phyloP scores from a whole-genome alignment of 2,329 filamentous ascomycete genomes.

The Paramyrothecium sp. region DNA sequence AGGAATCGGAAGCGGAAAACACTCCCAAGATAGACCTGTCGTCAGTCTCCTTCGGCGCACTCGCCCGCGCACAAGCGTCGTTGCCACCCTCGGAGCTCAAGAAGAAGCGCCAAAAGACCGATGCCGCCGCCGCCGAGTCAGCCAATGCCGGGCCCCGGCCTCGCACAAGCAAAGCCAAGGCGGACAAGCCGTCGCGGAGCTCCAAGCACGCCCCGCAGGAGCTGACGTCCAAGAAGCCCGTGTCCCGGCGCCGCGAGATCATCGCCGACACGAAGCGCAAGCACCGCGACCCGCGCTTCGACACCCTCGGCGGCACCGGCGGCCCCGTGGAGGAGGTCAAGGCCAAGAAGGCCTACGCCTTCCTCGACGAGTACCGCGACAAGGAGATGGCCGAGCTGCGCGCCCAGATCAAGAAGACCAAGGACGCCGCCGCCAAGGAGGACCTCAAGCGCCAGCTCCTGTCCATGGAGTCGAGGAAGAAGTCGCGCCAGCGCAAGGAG shows the following conservation, averaged over 20 bases:
- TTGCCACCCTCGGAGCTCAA: slow-evolving; percentile 39
- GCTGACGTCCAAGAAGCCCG: slow-evolving; percentile 77
- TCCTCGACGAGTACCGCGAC: slow-evolving; percentile 82
- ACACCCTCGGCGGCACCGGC: slow-evolving; percentile 52
- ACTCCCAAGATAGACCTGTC: slow-evolving; percentile 43
- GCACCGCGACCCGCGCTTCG: slow-evolving; percentile 85
- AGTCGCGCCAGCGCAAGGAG: slow-evolving; percentile 68
- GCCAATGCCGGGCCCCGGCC: slow-evolving; percentile 23
- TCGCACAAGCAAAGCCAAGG: slow-evolving; percentile 29
- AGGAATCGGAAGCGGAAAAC: slow-evolving; percentile 24
- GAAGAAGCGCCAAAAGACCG: slow-evolving; percentile 25
- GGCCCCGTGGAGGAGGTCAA: slow-evolving; percentile 53
- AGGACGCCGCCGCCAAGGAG: slow-evolving; percentile 64
- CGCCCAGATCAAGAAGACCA: slow-evolving; percentile 62
- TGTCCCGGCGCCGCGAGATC: slow-evolving; percentile 76
- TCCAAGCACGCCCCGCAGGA: slow-evolving; percentile 90
- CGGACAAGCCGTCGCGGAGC: slow-evolving; percentile 35
- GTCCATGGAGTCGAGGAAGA: slow-evolving; percentile 76
- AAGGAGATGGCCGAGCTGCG: slow-evolving; percentile 79
- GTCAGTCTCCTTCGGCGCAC: slow-evolving; percentile 81
- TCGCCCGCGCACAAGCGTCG: slow-evolving; percentile 80
- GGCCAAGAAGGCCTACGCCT: slow-evolving; percentile 74
- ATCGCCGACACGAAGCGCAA: slow-evolving; percentile 57
- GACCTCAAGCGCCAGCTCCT: slow-evolving; percentile 70
- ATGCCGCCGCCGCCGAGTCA: slow-evolving; percentile 20